Evolutionary conservation across 805 yeast genomes (phyloP), one percentile per base, ranked within the genome.

Genomic region (Candida suzukii): DNA sequence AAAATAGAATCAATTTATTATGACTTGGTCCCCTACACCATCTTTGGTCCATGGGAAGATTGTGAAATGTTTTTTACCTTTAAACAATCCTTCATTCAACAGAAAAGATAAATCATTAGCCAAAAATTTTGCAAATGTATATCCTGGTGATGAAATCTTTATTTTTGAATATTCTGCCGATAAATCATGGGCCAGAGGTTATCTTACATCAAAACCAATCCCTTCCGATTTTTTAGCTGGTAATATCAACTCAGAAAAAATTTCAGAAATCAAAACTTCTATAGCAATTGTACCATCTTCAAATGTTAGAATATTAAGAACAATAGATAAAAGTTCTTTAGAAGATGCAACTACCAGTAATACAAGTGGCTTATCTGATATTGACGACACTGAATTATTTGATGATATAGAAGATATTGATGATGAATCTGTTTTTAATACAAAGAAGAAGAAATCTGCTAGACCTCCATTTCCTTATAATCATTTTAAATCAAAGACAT

Each of bases 151-250:
- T 59, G 86, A 81, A 47, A 78, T 83, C 26, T 84, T 74, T 57
- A 65, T 85, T 17, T 83, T 86, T 54, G 95, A 87, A 55, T 64
- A 72, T 37, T 19, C 45, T 2, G 67, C 73, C 58, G 59, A 64
- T 32, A 68, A 69, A 18, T 72, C 72, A 46, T 88, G 95, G 95
- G 87, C 80, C 20, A 70, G 95, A 50, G 95, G 88, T 12, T 87
- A 88, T 58, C 69, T 76, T 4, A 64, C 83, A 28, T 66, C 81
- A 30, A 73, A 78, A 44, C 90, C 95, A 7, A 63, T 78, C 41
- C 91, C 91, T 1, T 70, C 76, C 26, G 87, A 81, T 54, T 83
- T 78, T 58, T 67, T 73, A 34, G 73, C 80, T 29, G 76, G 83
- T 13, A 70, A 78, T 1, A 73, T 77, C 22, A 74, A 76, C 48